A percentile compares a stretch with the other conserved stretches of the same genome.
Evolutionary conservation across 352 stramenopile species (phyloP).

Genomic region (Globisporangium orthogonon): DNA sequence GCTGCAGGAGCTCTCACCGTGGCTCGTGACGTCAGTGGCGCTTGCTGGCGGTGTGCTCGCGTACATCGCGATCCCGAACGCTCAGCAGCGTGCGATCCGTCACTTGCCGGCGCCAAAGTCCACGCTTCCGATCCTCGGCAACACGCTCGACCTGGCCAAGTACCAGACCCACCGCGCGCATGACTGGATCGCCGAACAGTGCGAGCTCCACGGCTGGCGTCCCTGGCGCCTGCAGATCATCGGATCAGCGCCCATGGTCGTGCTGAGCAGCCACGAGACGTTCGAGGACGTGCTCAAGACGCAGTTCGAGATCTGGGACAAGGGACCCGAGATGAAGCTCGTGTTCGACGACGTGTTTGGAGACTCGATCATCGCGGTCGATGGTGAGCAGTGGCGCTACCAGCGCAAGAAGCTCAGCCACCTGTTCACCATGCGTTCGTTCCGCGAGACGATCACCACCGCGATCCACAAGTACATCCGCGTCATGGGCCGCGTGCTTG

Average conservation of each 20-base stretch:
- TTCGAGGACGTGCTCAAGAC: constrained; percentile 47
- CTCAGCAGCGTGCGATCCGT: background rate
- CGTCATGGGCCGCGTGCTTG: constrained; percentile 20
- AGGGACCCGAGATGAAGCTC: constrained; percentile 19
- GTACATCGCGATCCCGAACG: constrained; percentile 1
- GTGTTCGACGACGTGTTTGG: constrained; percentile 52
- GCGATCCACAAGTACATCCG: constrained; percentile 20
- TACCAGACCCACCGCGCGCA: constrained; percentile 5
- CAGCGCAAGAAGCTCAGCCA: constrained; percentile 31
- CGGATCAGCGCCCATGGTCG: constrained; percentile 22
- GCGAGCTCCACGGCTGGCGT: background rate
- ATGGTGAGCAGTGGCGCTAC: constrained; percentile 28
- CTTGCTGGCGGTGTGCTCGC: background rate
- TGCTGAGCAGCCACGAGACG: constrained; percentile 26
- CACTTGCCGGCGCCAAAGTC: constrained; percentile 24
- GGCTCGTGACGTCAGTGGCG: background rate
- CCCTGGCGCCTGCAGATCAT: constrained; percentile 25
- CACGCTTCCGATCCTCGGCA: constrained; percentile 18
- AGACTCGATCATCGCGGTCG: constrained; percentile 33
- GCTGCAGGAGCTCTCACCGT: background rate
- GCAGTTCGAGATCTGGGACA: constrained; percentile 53
- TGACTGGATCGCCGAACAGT: constrained; percentile 15
- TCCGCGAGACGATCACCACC: constrained; percentile 22
- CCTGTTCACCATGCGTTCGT: constrained; percentile 21
- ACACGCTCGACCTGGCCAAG: constrained; percentile 14